Evolutionary conservation across 495 filamentous ascomycete genomes (phyloP), one percentile per base, ranked within the genome.

Genomic region (Aspergillus wentii): DNA sequence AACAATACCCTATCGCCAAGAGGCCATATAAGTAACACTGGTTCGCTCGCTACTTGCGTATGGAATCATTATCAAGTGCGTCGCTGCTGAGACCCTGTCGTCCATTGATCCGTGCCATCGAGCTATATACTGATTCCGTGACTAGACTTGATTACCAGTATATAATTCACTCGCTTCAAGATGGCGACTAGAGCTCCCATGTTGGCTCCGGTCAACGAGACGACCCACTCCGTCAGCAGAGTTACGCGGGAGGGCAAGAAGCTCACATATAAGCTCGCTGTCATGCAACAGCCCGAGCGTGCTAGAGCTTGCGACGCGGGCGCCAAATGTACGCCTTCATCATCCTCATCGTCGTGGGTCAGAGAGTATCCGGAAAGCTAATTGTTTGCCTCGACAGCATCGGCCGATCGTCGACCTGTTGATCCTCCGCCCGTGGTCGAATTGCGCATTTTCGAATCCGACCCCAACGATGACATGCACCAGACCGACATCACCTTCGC

Each of bases 341-440:
- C 16, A 7, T 23, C 13, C n/a, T n/a, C n/a, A n/a, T n/a, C n/a
- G n/a, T n/a, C n/a, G n/a, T n/a, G n/a, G n/a, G n/a, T n/a, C n/a
- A n/a, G n/a, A n/a, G n/a, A n/a, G n/a, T n/a, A n/a, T n/a, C n/a
- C n/a, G n/a, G n/a, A 29, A n/a, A n/a, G 26, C 4, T 5, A 29
- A 29, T 13, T 25, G 19, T 30, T 17, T n/a, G n/a, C n/a, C n/a
- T n/a, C n/a, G n/a, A 54, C 46, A 95, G 89, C 90, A 23, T 94
- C 90, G 42, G 89, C 92, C 49, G 92, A 98, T 62, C 85, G 92
- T 50, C 87, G 92, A 34, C 92, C 92, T 5, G 92, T 98, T 42
- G 91, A 98, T 62, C 91, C 92, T 40, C 92, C 92, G 14, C 92
- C 92, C 6, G 90, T 98, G 22, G 88, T 97, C n/a, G 86, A 94